These are phyloP conservation scores for Phoma sp. DNA, from an alignment of 2,329 filamentous ascomycete genomes.

Conservation along the genomic window DNA sequence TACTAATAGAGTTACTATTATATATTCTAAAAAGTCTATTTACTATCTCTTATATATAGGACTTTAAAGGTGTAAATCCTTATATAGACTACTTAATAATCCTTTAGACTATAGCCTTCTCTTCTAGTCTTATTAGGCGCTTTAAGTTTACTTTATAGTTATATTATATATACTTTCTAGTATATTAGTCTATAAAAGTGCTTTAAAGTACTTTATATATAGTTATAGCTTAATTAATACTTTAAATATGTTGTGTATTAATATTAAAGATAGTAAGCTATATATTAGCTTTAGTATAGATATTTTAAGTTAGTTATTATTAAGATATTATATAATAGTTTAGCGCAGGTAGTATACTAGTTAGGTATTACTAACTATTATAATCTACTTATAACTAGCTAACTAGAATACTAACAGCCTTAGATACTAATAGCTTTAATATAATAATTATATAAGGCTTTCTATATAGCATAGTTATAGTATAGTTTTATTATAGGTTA, in stretches of 20 bases:
- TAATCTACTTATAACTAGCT: no score
- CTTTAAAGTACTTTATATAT: neutral
- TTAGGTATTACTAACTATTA: no score
- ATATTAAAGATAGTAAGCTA: neutral
- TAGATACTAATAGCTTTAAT: no score
- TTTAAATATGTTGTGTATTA: neutral
- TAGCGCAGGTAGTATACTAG: no score
- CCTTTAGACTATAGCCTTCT: conserved; percentile 9
- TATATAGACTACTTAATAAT: neutral
- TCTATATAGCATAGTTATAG: no score
- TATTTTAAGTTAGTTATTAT: neutral
- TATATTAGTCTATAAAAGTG: no score
- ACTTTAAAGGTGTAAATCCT: conserved; percentile 7
- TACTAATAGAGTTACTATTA: conserved; percentile 8
- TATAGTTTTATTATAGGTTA: no score
- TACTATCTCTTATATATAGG: conserved; percentile 22
- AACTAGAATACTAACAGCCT: no score
- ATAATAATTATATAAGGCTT: no score
- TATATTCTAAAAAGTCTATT: conserved; percentile 17
- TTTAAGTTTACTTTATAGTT: conserved; percentile 8
- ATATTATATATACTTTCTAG: neutral
- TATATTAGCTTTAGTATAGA: neutral
- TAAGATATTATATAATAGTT: neutral
- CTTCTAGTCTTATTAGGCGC: conserved; percentile 8
- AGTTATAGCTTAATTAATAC: neutral